Evolutionary conservation across 2,329 filamentous ascomycete species (phyloP).

Genomic region (Didymella arachidicola): DNA sequence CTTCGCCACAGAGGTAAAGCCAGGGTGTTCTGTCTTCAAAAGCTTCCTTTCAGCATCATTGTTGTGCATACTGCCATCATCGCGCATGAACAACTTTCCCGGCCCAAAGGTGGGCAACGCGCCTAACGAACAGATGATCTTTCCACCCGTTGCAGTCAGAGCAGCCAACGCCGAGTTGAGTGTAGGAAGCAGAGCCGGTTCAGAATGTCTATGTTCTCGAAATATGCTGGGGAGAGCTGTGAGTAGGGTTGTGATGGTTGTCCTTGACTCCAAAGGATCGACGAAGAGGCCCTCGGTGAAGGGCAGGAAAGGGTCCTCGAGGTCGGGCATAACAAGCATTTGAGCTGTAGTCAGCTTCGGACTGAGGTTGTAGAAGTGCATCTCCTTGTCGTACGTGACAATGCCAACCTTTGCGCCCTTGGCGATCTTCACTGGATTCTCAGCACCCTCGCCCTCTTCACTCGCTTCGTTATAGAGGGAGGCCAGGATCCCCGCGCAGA

Average conservation of each 20-base stretch:
- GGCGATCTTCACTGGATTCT: conserved; percentile 67
- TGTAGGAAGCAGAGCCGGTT: conserved; percentile 84
- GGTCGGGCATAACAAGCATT: conserved; percentile 98
- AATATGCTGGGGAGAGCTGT: conserved; percentile 85
- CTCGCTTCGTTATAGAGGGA: conserved; percentile 77
- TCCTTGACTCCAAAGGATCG: conserved; percentile 87
- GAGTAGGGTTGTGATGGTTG: conserved; percentile 87
- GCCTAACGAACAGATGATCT: conserved; percentile 86
- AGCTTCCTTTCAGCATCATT: conserved; percentile 93
- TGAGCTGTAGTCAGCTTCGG: conserved; percentile 83
- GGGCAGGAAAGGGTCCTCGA: conserved; percentile 95
- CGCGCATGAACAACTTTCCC: conserved; percentile 81
- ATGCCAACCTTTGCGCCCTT: conserved; percentile 88
- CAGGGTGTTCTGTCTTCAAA: conserved; percentile 86
- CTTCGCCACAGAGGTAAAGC: conserved; percentile 83
- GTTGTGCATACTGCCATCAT: conserved; percentile 80
- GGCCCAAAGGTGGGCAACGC: conserved; percentile 93
- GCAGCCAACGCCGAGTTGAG: conserved; percentile 85
- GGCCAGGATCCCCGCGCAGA: conserved; percentile 85
- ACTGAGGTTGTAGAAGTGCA: conserved; percentile 97
- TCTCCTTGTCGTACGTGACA: conserved; percentile 93
- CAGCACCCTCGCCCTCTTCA: conserved; percentile 57
- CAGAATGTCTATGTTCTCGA: conserved; percentile 84
- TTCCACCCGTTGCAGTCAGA: conserved; percentile 85
- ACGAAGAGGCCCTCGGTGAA: conserved; percentile 92